Conservation (phyloP, 1,284 basidiomycete genomes). For the Melanopsichium pennsylvanicum region DNA sequence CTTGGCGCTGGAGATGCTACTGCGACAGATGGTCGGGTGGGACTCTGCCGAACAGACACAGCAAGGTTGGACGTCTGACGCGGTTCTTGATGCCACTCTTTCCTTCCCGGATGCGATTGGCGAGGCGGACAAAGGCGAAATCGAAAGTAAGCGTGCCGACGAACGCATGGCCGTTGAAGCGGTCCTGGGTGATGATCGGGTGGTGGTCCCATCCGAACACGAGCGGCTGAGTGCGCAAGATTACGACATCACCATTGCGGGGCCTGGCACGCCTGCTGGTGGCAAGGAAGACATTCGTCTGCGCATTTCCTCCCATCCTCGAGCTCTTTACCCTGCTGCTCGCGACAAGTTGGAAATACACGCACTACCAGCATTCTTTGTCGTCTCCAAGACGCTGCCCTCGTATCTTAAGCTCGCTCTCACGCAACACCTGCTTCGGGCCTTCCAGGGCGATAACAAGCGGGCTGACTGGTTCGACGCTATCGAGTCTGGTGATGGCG, state of each 20-base stretch:
- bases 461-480: constrained; percentile 70
- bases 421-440: constrained; percentile 69
- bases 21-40: constrained; percentile 34
- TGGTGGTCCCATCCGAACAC: constrained; percentile 52
- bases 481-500: constrained; percentile 74
- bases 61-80: constrained; percentile 26
- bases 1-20: constrained; percentile 47
- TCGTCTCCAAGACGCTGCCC: constrained; percentile 77
- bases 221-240: constrained; percentile 61
- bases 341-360: constrained; percentile 12
- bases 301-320: constrained; percentile 73
- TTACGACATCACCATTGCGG: constrained; percentile 61
- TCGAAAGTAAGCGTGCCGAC: constrained; percentile 70
- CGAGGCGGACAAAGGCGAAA: constrained; percentile 48
- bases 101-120: constrained; percentile 6
- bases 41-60: constrained; percentile 9
- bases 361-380: constrained; percentile 76
- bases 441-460: constrained; percentile 49
- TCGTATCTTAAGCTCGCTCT: constrained; percentile 86
- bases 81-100: constrained; percentile 15
- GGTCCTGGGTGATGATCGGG: constrained; percentile 67
- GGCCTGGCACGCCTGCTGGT: constrained; percentile 25
- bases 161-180: constrained; percentile 74
- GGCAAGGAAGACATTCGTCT: constrained; percentile 71
- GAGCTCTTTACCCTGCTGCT: constrained; percentile 67